A percentile compares a stretch with the other conserved stretches of the same genome.
Conservation (phyloP, 2,329 filamentous ascomycete genomes). For the Colletotrichum camelliae region DNA sequence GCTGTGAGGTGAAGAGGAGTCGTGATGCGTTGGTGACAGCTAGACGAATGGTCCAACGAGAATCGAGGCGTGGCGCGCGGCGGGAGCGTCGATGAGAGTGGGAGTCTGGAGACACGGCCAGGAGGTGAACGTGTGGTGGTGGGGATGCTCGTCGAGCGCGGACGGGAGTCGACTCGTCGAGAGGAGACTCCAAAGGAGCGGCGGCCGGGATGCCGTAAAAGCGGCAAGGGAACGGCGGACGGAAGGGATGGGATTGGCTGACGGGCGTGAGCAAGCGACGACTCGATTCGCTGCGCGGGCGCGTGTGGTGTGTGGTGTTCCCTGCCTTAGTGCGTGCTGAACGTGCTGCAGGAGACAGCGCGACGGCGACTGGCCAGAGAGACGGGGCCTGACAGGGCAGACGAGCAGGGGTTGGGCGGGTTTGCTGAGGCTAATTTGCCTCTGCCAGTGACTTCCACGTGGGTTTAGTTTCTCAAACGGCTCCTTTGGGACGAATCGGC, state of each 20-base stretch:
- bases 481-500: not conserved
- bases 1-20: slow-evolving; percentile 19
- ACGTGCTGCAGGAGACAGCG: slow-evolving; percentile 28
- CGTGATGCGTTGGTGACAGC: slow-evolving; percentile 17
- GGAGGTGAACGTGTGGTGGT: slow-evolving; percentile 6
- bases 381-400: slow-evolving; percentile 10
- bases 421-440: slow-evolving; percentile 16
- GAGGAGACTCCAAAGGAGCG: not conserved
- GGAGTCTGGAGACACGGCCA: slow-evolving; percentile 7
- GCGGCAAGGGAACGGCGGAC: slow-evolving; percentile 25
- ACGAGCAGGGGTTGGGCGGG: not conserved
- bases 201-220: slow-evolving; percentile 16
- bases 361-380: slow-evolving; percentile 13
- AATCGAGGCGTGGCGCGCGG: slow-evolving; percentile 20
- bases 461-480: not conserved
- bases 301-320: slow-evolving; percentile 33
- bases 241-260: slow-evolving; percentile 10
- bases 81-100: slow-evolving; percentile 12
- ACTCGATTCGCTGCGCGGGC: slow-evolving; percentile 30
- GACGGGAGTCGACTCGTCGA: slow-evolving; percentile 1
- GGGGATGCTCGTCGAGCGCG: not conserved
- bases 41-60: slow-evolving; percentile 18
- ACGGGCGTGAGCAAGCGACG: slow-evolving; percentile 30
- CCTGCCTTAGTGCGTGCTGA: slow-evolving; percentile 32
- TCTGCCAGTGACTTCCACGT: not conserved